Base-by-base conservation (phyloP, 441 rosid genomes). In the Populus hybrid region DNA sequence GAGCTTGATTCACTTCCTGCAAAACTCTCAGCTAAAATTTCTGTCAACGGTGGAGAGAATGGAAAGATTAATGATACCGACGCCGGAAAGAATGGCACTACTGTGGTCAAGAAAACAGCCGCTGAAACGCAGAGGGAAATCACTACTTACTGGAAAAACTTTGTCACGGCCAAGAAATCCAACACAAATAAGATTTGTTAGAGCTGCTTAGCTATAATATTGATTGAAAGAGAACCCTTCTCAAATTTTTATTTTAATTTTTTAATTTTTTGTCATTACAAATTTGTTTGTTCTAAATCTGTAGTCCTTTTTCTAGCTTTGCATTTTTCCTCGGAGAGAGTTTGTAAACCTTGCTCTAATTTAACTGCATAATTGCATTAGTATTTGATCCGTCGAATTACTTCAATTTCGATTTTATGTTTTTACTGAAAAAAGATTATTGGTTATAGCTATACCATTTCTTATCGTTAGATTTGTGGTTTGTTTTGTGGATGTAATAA, bases 1-100 rank as follows among this genome's bases (percentile, higher is more conserved):
- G 98, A 95, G 75, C 90, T 95, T 0, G 98, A 95, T 32, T 46
- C 77, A 0, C 86, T 93, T 63, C 97, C 98, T 7, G 83, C 91
- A 0, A 91, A 53, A 83, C 34, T 86, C 57, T 74, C 50, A 2
- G 85, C 80, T 75, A 91, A 90, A 82, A 63, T 42, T 23, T 76
- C 73, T 11, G 69, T 73, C 16, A 80, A 67, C 0, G 68, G 65
- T 6, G 78, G 76, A 40, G 75, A 77, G 79, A 84, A 85, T 46
- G 88, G 86, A 70, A 61, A 21, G 66, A 61, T 21, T 1, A 61
- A 23, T 21, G 66, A 26, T 14, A 3, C 66, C 23, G 14, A 3
- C 12, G 28, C 1, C 9, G 66, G 14, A 9, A 82, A 72, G 76
- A 79, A 82, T 79, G 78, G 84, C 4, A 32, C 63, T 35, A 23